A percentile compares a stretch with the other conserved stretches of the same genome.
These are phyloP conservation scores for Pestalotiopsis sp. DNA, from an alignment of 2,329 filamentous ascomycete genomes.

Conservation along the genomic window DNA sequence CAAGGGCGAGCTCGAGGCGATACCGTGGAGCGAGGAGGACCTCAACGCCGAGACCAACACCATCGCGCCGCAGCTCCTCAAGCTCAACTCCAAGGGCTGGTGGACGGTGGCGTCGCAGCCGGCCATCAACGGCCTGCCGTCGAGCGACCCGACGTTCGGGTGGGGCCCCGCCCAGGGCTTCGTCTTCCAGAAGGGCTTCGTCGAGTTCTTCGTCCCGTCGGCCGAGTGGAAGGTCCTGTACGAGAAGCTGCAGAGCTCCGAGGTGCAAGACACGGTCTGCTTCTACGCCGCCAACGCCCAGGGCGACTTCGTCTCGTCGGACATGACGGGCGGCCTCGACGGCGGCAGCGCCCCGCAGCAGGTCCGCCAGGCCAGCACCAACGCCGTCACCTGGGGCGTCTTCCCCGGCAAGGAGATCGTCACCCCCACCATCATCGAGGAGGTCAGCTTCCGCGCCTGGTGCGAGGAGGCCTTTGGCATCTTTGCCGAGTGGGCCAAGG, in stretches of 20 bases:
- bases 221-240: constrained; percentile 70
- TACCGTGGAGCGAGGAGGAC: constrained; percentile 93
- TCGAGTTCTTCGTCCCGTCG: constrained; percentile 87
- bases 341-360: constrained; percentile 32
- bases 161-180: constrained; percentile 94
- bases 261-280: constrained; percentile 67
- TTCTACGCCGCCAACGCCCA: constrained; percentile 83
- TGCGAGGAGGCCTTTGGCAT: constrained; percentile 94
- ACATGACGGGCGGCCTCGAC: constrained; percentile 41
- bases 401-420: constrained; percentile 96
- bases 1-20: constrained; percentile 73
- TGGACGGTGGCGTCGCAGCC: constrained; percentile 97
- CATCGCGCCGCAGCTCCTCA: constrained; percentile 74
- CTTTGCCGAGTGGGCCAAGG: constrained; percentile 89
- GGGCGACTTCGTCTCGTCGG: constrained; percentile 77
- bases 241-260: constrained; percentile 58
- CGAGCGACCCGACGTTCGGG: constrained; percentile 77
- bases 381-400: constrained; percentile 95
- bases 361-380: constrained; percentile 60
- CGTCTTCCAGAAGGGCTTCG: constrained; percentile 97
- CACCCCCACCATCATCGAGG: constrained; percentile 94
- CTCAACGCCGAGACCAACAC: constrained; percentile 79
- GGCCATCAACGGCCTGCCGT: constrained; percentile 82
- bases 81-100: constrained; percentile 80
- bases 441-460: constrained; percentile 92